phyloP scores from a whole-genome alignment of 1,139 yeast genomes.

The Geotrichum citri-aurantii region DNA sequence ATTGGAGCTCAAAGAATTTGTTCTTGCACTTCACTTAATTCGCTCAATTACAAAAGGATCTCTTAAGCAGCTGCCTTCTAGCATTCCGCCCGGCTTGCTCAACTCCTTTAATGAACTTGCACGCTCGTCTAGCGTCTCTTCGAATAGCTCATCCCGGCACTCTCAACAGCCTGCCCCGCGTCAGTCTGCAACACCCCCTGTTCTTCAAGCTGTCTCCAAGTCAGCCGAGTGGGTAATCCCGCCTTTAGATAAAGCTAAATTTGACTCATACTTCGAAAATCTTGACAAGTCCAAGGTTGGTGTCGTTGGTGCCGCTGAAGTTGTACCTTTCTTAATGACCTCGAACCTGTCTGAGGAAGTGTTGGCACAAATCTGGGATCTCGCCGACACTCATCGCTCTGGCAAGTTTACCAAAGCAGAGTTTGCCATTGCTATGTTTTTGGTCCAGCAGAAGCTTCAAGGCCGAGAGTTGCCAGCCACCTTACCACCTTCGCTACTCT shows the following conservation, averaged over 20 bases:
- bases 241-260: slow-evolving; percentile 66
- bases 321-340: slow-evolving; percentile 82
- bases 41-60: slow-evolving; percentile 70
- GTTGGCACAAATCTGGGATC: slow-evolving; percentile 88
- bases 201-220: slow-evolving; percentile 9
- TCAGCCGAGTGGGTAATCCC: slow-evolving; percentile 58
- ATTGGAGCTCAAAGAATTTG: slow-evolving; percentile 66
- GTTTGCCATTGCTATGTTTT: slow-evolving; percentile 87
- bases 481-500: slow-evolving; percentile 29
- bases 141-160: not conserved
- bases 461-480: slow-evolving; percentile 72
- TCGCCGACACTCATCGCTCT: slow-evolving; percentile 81
- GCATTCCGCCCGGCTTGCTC: slow-evolving; percentile 47
- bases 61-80: slow-evolving; percentile 60
- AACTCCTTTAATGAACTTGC: slow-evolving; percentile 20
- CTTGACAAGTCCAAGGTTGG: slow-evolving; percentile 66
- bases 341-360: slow-evolving; percentile 81
- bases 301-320: slow-evolving; percentile 56
- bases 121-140: slow-evolving; percentile 1
- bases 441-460: slow-evolving; percentile 75
- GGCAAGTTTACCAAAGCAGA: slow-evolving; percentile 77
- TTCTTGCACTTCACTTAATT: slow-evolving; percentile 91
- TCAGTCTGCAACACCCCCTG: slow-evolving; percentile 19
- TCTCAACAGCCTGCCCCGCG: slow-evolving; percentile 14
- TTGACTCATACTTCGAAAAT: slow-evolving; percentile 69